Evolutionary conservation across 805 yeast genomes (phyloP), one percentile per base, ranked within the genome.

Genomic region (Starmerella bacillaris): DNA sequence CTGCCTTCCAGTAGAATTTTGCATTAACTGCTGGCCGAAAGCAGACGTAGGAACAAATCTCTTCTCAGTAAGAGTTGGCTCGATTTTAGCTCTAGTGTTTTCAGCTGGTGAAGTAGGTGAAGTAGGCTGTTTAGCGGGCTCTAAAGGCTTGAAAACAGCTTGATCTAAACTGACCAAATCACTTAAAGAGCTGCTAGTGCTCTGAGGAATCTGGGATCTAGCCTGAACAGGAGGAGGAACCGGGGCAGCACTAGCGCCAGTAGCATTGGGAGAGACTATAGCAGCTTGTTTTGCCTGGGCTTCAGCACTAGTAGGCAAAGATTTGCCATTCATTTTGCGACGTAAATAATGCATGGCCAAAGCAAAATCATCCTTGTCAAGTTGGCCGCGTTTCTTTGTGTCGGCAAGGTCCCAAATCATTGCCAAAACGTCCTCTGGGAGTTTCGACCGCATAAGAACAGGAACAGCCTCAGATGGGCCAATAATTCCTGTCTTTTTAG

Each of bases 351-450:
- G 86, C 80, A 89, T 76, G 14, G 96, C 95, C 51, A 89, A 75
- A 3, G 92, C 74, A 55, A 89, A 89, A 54, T 89, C 98, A 44
- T 70, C 64, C 48, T 68, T 71, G 33, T 79, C 66, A 51, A 89
- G 82, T 28, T 67, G 67, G 18, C 94, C 95, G 30, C 78, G 71
- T 55, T 82, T 82, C 45, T 79, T 77, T 42, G 82, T 67, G 54
- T 89, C 95, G 7, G 96, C 72, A 46, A 89, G 64, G 57, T 89
- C 98, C 99, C 99, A 89, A 29, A 86, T 73, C 18, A 71, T 60
- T 2, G 96, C 98, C 42, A 89, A 65, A 16, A 71, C 73, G 34
- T 79, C 84, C 49, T 84, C 94, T 34, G 74, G 67, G 40, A 89
- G 67, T 42, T 79, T 78, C 3, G 96, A 86, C 7, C 89, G 77